These are phyloP conservation scores for Boletus rex-veris DNA, from an alignment of 768 basidiomycete genomes.

Conservation along the genomic window DNA sequence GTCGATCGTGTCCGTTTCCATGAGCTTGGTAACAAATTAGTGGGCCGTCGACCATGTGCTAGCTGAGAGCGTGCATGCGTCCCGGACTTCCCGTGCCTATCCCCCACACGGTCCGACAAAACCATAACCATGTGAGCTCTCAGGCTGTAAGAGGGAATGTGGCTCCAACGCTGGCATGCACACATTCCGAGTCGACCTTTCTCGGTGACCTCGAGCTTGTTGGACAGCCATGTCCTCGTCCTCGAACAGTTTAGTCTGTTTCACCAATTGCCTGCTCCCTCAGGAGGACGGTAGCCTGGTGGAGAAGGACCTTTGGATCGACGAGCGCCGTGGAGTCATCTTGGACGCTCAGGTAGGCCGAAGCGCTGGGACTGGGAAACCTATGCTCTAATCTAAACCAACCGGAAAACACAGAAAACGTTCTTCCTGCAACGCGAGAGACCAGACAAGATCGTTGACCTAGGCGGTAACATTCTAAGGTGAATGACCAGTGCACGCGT, in stretches of 20 bases:
- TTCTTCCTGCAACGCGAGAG: conserved; percentile 62
- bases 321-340: conserved; percentile 68
- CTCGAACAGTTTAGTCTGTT: conserved; percentile 72
- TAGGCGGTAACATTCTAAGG: conserved; percentile 78
- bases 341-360: conserved; percentile 65
- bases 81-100: too few relatives aligned
- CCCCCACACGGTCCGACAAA: background rate
- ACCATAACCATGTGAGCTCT: conserved; percentile 13
- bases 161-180: too few relatives aligned
- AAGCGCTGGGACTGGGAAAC: background rate
- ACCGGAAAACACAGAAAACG: conserved; percentile 48
- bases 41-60: conserved; percentile 13
- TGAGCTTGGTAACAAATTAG: too few relatives aligned
- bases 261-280: conserved; percentile 82
- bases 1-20: too few relatives aligned
- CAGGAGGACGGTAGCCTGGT: conserved; percentile 75
- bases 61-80: background rate
- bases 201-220: conserved; percentile 7
- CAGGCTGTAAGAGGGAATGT: background rate
- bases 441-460: conserved; percentile 61
- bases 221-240: conserved; percentile 17
- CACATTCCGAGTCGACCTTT: background rate
- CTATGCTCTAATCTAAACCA: background rate
- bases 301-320: conserved; percentile 78
- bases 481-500: conserved; percentile 18